Evolutionary conservation across 140 eudicot species (phyloP).

Genomic region (Oenanthe javanica): DNA sequence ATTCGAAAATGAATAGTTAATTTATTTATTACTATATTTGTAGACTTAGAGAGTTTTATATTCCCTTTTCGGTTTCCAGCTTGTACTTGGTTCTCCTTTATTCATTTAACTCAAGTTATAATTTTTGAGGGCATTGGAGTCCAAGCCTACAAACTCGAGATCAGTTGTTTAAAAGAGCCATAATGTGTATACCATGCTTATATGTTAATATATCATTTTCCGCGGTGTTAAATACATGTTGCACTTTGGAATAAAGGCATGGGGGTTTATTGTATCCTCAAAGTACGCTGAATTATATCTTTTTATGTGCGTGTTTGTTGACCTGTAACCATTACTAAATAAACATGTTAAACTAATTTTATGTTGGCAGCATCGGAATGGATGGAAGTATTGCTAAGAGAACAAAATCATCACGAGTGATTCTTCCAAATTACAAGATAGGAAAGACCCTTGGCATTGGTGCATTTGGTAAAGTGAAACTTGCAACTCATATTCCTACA

Average conservation of each 20-base stretch:
- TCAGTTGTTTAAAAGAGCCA: background rate
- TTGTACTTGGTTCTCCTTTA: background rate
- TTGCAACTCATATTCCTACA: slow-evolving; percentile 40
- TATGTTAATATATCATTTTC: background rate
- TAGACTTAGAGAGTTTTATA: background rate
- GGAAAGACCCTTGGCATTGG: slow-evolving; percentile 53
- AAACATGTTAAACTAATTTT: background rate
- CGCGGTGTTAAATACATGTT: background rate
- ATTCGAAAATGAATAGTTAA: background rate
- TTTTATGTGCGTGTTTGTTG: background rate
- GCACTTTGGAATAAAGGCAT: background rate
- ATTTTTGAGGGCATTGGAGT: background rate
- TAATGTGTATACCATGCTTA: background rate
- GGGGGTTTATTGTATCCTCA: background rate
- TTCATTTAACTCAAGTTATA: background rate
- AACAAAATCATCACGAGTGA: slow-evolving; percentile 15
- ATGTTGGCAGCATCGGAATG: slow-evolving; percentile 19
- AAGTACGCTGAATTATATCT: background rate
- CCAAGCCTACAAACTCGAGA: background rate
- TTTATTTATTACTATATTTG: background rate
- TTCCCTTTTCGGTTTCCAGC: background rate
- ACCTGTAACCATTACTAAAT: background rate
- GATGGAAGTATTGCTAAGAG: slow-evolving; percentile 28
- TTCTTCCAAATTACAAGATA: slow-evolving; percentile 32
- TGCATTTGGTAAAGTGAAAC: slow-evolving; percentile 47